Conservation (phyloP, 345 rosid genomes). For the Sisymbrium altissimum region DNA sequence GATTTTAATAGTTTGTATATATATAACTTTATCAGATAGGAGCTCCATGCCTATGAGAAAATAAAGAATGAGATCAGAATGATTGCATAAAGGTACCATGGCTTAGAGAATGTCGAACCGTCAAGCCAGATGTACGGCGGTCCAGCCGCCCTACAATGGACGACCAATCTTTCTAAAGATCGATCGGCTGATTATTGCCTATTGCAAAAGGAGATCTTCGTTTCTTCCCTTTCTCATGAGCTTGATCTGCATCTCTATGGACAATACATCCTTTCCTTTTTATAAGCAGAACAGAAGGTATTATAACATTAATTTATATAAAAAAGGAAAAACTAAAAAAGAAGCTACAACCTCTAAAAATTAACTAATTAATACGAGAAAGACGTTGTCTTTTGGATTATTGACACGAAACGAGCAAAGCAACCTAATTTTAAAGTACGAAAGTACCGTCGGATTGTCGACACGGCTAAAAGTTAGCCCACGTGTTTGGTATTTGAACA, state of each 20-base stretch:
- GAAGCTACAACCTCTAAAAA: not conserved
- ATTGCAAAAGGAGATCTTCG: not conserved
- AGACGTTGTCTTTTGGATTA: slow-evolving; percentile 12
- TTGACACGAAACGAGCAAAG: slow-evolving; percentile 14
- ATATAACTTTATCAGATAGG: not conserved
- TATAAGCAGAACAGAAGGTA: slow-evolving; percentile 10
- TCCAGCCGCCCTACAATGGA: not conserved
- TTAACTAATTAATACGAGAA: not conserved
- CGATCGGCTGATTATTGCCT: not conserved
- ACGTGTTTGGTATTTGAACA: slow-evolving; percentile 17
- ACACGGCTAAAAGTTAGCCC: not conserved
- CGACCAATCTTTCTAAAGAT: not conserved
- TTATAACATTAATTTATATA: not conserved
- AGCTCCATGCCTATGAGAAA: not conserved
- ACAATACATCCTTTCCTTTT: not conserved
- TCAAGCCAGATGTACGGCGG: not conserved
- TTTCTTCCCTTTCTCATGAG: not conserved
- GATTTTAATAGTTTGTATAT: not conserved
- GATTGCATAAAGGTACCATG: slow-evolving; percentile 13
- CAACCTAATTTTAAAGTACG: slow-evolving; percentile 18
- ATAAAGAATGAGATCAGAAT: not conserved
- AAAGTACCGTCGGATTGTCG: slow-evolving; percentile 17
- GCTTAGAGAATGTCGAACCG: not conserved
- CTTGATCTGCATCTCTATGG: not conserved
- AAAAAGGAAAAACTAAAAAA: not conserved